A percentile compares a stretch with the other conserved stretches of the same genome.
These are phyloP conservation scores for Biscogniauxia sp. DNA, from an alignment of 2,329 filamentous ascomycete species.

Conservation along the genomic window DNA sequence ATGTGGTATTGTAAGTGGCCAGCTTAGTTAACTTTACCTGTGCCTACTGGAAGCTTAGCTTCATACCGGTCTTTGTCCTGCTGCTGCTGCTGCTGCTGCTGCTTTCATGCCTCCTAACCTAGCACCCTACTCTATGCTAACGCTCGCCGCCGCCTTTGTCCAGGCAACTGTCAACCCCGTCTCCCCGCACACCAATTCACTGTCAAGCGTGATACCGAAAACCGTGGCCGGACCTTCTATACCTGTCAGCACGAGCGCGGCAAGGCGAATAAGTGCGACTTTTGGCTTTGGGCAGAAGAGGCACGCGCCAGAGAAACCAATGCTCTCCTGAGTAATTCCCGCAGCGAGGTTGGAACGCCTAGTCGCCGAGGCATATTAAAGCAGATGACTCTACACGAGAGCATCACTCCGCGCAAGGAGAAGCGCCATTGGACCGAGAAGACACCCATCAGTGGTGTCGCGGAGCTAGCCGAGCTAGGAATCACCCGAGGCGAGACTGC, in stretches of 20 bases:
- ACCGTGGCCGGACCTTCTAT: conserved; percentile 53
- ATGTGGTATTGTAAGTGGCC: conserved; percentile 39
- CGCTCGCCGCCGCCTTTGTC: neutral
- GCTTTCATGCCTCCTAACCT: too few species aligned
- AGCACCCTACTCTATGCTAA: neutral
- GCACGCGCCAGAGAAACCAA: conserved; percentile 45
- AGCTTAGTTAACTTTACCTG: too few species aligned
- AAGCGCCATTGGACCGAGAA: conserved; percentile 14
- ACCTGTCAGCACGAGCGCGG: conserved; percentile 47
- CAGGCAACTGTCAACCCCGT: conserved; percentile 51
- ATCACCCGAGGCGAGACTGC: neutral
- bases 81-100: neutral
- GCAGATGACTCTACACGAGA: conserved; percentile 29
- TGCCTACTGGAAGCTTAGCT: too few species aligned
- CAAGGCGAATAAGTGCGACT: conserved; percentile 45
- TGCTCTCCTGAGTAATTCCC: conserved; percentile 43
- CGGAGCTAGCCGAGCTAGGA: conserved; percentile 9
- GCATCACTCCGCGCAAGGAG: conserved; percentile 25
- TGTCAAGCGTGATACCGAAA: conserved; percentile 48
- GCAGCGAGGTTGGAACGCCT: conserved; percentile 36
- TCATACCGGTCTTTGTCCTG: neutral
- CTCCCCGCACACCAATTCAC: conserved; percentile 48
- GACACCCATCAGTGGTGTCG: conserved; percentile 17
- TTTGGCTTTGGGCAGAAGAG: conserved; percentile 58
- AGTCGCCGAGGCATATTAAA: conserved; percentile 15